Conservation (phyloP, 805 yeast species). For the Danielia reshetovae region DNA sequence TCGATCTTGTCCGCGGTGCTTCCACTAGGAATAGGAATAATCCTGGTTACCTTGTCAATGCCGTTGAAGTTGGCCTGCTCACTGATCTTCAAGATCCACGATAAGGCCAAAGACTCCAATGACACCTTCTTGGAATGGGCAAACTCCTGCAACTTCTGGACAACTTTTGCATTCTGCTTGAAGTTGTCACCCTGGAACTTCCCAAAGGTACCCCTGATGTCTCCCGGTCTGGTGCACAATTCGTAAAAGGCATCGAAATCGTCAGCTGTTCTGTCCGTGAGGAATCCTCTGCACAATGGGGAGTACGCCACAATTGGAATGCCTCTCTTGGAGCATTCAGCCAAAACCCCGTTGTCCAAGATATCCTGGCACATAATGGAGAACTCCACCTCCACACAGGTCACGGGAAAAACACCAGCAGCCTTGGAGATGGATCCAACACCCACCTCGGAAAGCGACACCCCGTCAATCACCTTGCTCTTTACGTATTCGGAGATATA, state of each 20-base stretch:
- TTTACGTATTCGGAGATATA: conserved; percentile 57
- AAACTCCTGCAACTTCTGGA: conserved; percentile 45
- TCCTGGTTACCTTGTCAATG: conserved; percentile 41
- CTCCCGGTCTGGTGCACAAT: conserved; percentile 49
- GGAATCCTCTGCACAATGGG: conserved; percentile 75
- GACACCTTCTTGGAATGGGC: conserved; percentile 47
- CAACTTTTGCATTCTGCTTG: conserved; percentile 47
- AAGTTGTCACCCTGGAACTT: conserved; percentile 59
- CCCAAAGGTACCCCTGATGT: conserved; percentile 48
- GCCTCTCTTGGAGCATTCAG: conserved; percentile 49
- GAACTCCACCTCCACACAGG: conserved; percentile 74
- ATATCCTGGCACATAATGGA: conserved; percentile 68
- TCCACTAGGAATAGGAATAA: conserved; percentile 81
- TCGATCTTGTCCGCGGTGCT: conserved; percentile 56
- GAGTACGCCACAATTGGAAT: conserved; percentile 78
- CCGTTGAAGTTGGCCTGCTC: conserved; percentile 53
- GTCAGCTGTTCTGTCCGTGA: conserved; percentile 58
- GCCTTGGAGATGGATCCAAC: conserved; percentile 62
- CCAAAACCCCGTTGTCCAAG: conserved; percentile 58
- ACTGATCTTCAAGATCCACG: conserved; percentile 55
- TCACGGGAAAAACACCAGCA: conserved; percentile 49
- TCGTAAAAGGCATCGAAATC: conserved; percentile 25
- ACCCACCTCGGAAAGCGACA: conserved; percentile 71
- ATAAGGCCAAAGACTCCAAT: conserved; percentile 51
- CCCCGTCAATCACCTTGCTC: conserved; percentile 62